phyloP scores from a whole-genome alignment of 805 yeast species.

The Clavispora phyllophila region DNA sequence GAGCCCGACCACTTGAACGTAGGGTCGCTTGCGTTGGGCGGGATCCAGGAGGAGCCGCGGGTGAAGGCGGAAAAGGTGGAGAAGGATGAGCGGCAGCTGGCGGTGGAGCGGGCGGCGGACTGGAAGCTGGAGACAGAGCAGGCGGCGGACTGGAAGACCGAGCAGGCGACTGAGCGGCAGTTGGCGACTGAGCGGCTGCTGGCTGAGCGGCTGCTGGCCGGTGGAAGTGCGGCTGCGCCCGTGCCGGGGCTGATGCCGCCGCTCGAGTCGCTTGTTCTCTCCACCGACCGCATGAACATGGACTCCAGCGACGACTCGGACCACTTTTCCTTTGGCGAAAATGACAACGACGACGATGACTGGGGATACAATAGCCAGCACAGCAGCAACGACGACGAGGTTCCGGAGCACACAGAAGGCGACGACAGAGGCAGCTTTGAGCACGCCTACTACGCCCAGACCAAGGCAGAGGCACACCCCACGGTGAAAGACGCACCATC shows the following conservation, averaged over 20 bases:
- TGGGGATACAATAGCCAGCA: conserved; percentile 25
- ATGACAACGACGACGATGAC: conserved; percentile 16
- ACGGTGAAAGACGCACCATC: too few species aligned
- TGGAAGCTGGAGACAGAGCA: neutral
- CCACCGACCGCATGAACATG: conserved; percentile 12
- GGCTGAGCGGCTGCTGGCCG: too few species aligned
- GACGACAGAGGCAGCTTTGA: neutral
- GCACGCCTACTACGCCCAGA: too few species aligned
- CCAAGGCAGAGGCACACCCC: too few species aligned
- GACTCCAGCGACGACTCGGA: conserved; percentile 5
- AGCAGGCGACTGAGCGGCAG: too few species aligned
- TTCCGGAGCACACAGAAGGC: neutral
- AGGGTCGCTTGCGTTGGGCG: neutral
- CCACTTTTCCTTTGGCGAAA: neutral
- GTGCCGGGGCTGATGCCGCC: too few species aligned
- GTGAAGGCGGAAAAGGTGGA: too few species aligned
- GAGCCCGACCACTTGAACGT: conserved; percentile 31
- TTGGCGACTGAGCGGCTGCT: too few species aligned
- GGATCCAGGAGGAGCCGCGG: neutral
- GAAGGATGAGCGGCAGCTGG: too few species aligned
- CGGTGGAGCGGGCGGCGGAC: too few species aligned
- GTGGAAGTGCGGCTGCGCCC: too few species aligned
- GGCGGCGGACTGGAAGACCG: too few species aligned
- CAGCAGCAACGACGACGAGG: conserved; percentile 13
- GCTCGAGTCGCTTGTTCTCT: conserved; percentile 11